Conservation (phyloP, 73 alveolate species). For the Tetrahymena borealis region DNA sequence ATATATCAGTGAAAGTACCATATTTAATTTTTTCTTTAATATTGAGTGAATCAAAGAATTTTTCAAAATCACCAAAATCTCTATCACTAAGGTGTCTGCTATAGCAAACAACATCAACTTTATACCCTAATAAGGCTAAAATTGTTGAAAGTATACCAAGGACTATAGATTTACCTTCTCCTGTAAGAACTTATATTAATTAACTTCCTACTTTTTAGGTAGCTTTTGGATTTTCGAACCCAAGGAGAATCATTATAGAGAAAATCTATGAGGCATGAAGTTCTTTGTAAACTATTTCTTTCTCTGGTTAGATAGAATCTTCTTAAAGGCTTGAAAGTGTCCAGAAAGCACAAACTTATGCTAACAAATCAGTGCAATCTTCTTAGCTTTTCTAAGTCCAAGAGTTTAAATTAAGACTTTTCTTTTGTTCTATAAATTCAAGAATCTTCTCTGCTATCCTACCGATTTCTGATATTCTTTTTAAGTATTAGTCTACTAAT, state of each 20-base stretch:
- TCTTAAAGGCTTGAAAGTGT: not conserved
- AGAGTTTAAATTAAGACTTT: not conserved
- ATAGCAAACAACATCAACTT: conserved; percentile 38
- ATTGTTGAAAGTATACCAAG: conserved; percentile 41
- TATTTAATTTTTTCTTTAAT: not conserved
- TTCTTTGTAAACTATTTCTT: not conserved
- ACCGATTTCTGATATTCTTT: not conserved
- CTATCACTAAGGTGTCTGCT: conserved; percentile 31
- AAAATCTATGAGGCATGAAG: not conserved
- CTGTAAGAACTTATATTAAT: conserved; percentile 43
- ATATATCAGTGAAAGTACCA: not conserved
- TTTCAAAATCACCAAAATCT: conserved; percentile 23
- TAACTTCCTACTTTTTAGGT: conserved; percentile 10
- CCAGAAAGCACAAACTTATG: not conserved
- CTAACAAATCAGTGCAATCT: not conserved
- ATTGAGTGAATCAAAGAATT: not conserved
- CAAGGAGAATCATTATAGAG: not conserved
- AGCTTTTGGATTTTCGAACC: not conserved
- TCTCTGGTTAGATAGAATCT: not conserved
- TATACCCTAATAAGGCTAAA: conserved; percentile 40
- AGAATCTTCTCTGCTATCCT: not conserved
- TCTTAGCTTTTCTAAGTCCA: not conserved
- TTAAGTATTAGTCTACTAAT: not conserved
- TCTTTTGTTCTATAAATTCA: not conserved
- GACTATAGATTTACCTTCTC: conserved; percentile 53